phyloP scores from a whole-genome alignment of 345 rosid genomes.

The Eucalyptus pauciflora region DNA sequence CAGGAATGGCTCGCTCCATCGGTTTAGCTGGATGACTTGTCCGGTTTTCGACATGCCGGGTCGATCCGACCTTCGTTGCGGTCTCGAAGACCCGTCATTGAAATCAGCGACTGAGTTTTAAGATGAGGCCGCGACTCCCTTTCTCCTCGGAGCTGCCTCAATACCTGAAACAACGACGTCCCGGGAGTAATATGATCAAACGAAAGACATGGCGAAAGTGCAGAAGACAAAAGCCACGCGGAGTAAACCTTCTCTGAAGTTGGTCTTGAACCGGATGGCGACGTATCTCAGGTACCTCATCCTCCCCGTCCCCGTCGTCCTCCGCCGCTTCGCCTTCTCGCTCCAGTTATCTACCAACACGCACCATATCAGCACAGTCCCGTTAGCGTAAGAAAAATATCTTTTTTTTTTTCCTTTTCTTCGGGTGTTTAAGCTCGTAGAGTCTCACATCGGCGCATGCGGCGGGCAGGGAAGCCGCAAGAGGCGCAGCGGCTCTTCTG shows the following conservation, averaged over 20 bases:
- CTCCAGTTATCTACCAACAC: slow-evolving; percentile 73
- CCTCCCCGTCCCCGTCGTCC: slow-evolving; percentile 85
- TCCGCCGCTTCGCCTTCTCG: slow-evolving; percentile 80
- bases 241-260: slow-evolving; percentile 60
- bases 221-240: background rate
- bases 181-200: background rate
- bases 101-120: background rate
- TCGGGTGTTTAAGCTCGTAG: background rate
- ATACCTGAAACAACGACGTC: background rate
- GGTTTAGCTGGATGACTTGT: background rate
- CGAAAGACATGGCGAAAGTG: background rate
- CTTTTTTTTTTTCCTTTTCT: accelerated
- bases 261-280: slow-evolving; percentile 71
- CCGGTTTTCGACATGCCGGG: background rate
- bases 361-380: background rate
- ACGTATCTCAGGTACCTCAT: slow-evolving; percentile 71
- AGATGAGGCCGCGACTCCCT: background rate
- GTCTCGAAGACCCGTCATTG: accelerated
- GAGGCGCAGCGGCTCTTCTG: slow-evolving; percentile 2
- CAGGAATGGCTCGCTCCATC: background rate
- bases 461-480: background rate
- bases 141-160: background rate
- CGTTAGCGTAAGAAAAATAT: background rate
- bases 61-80: background rate
- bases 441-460: background rate